Evolutionary conservation across 352 stramenopile species (phyloP).

Genomic region (Globisporangium camurandrum): DNA sequence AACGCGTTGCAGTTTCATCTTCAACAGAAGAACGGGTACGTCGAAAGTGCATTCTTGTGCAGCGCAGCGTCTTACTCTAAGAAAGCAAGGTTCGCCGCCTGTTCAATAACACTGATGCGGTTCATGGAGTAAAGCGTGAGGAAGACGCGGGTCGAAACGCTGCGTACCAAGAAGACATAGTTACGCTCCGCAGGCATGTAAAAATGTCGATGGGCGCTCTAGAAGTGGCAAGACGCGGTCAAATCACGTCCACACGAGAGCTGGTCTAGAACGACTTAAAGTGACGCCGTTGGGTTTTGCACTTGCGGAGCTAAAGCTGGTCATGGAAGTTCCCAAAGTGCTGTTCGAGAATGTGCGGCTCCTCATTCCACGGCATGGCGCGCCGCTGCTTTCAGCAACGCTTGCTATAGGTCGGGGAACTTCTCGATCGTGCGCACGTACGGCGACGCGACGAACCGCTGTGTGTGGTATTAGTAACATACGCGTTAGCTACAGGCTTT

Average conservation of each 20-base stretch:
- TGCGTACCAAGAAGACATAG: conserved; percentile 84
- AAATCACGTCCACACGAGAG: conserved; percentile 81
- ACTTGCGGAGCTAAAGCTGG: conserved; percentile 70
- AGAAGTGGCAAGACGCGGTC: conserved; percentile 86
- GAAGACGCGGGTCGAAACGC: conserved; percentile 82
- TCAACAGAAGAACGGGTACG: too few relatives aligned
- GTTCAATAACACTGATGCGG: conserved; percentile 78
- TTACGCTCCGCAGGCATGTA: conserved; percentile 69
- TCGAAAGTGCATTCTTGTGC: too few relatives aligned
- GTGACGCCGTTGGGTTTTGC: conserved; percentile 60
- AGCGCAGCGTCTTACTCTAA: too few relatives aligned
- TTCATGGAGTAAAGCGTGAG: conserved; percentile 88
- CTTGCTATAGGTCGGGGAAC: conserved; percentile 73
- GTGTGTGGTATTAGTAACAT: too few relatives aligned
- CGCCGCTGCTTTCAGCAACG: conserved; percentile 40
- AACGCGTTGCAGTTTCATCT: too few relatives aligned
- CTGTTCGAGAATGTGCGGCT: conserved; percentile 84
- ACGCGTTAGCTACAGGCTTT: too few relatives aligned
- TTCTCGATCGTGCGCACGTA: conserved; percentile 85
- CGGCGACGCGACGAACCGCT: conserved; percentile 82
- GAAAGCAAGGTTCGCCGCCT: conserved; percentile 84
- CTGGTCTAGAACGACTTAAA: conserved; percentile 88
- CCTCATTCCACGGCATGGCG: conserved; percentile 69
- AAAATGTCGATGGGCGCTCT: conserved; percentile 84
- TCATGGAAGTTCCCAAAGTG: conserved; percentile 90